Evolutionary conservation across 176 grass and related monocot species (phyloP).

Genomic region (Bolboschoenus planiculmis): DNA sequence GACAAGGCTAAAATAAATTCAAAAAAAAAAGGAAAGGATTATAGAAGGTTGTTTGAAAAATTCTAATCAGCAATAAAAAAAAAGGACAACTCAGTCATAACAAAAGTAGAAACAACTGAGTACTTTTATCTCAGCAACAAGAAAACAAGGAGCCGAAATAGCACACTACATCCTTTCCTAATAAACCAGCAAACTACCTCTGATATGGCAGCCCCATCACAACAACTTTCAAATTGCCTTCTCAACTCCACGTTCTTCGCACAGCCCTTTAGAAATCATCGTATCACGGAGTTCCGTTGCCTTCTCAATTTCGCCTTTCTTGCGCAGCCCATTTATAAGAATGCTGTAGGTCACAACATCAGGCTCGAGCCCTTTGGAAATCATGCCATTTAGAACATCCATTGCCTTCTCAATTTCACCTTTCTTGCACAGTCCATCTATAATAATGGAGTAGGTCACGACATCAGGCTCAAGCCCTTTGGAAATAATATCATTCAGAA

Average conservation of each 20-base stretch:
- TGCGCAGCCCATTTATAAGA: not conserved
- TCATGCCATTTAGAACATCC: not conserved
- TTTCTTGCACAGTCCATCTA: not conserved
- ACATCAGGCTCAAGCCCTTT: not conserved
- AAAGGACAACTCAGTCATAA: not conserved
- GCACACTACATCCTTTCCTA: not conserved
- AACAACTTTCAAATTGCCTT: not conserved
- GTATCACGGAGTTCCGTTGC: not conserved
- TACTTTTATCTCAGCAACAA: not conserved
- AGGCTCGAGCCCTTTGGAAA: not conserved
- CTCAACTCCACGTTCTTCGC: not conserved
- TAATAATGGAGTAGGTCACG: not conserved
- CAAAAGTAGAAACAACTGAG: not conserved
- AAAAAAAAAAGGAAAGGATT: not conserved
- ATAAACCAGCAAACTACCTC: not conserved
- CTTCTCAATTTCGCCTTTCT: not conserved
- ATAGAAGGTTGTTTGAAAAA: not conserved
- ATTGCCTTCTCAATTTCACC: not conserved
- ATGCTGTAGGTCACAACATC: not conserved
- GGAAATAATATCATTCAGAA: not conserved
- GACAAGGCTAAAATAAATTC: not conserved
- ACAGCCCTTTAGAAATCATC: not conserved
- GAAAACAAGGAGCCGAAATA: not conserved
- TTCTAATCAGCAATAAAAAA: not conserved
- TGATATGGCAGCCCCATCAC: not conserved